Conservation (phyloP, 83 land plant genomes). For the Isoetes engelmannii region DNA sequence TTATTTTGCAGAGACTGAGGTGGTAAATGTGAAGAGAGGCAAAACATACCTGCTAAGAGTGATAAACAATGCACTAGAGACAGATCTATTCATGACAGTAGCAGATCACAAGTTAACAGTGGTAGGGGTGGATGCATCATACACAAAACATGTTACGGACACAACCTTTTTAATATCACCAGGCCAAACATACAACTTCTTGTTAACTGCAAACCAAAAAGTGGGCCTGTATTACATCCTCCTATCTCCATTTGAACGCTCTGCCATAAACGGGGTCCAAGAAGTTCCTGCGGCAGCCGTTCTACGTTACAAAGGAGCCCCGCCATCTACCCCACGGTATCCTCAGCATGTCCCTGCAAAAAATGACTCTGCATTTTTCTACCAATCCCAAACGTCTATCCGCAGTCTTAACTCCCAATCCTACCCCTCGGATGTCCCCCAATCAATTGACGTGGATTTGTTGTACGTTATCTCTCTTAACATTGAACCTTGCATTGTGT, state of each 20-base stretch:
- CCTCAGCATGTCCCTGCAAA: too few species aligned
- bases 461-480: constrained; percentile 50
- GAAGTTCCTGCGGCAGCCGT: too few species aligned
- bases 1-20: neutral
- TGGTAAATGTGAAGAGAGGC: neutral
- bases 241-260: too few species aligned
- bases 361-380: too few species aligned
- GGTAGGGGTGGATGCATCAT: neutral
- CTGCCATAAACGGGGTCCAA: too few species aligned
- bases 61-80: neutral
- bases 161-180: neutral
- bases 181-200: neutral
- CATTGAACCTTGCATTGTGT: constrained; percentile 33
- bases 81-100: neutral
- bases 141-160: neutral
- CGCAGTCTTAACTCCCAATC: constrained; percentile 34
- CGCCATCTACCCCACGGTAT: too few species aligned
- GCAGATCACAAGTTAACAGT: constrained; percentile 5
- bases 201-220: neutral
- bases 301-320: too few species aligned
- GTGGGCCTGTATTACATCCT: neutral
- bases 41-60: neutral
- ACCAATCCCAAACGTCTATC: neutral
- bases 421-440: constrained; percentile 47
- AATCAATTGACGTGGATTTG: constrained; percentile 37